Conservation (phyloP, 805 yeast species). For the Grigorovia humatica region DNA sequence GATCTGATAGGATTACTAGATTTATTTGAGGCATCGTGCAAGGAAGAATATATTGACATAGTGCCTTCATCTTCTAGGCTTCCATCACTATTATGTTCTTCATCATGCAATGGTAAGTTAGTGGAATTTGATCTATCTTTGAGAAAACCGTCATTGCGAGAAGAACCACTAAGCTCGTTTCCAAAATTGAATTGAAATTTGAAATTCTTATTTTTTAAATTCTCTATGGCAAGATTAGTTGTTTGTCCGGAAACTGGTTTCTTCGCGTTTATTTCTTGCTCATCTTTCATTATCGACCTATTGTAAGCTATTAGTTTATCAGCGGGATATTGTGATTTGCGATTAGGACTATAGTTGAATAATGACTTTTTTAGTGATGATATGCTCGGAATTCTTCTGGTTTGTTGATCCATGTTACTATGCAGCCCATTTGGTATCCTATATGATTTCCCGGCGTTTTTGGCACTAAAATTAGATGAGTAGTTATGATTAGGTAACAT, state of each 20-base stretch:
- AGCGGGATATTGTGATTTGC: neutral
- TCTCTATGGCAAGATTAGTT: constrained; percentile 14
- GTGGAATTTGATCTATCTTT: neutral
- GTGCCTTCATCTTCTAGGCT: constrained; percentile 52
- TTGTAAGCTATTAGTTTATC: neutral
- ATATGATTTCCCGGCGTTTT: neutral
- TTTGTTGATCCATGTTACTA: neutral
- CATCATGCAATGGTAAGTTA: neutral
- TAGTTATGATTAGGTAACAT: constrained; percentile 8
- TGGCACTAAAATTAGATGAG: constrained; percentile 1
- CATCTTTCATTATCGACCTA: neutral
- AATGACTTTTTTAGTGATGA: constrained; percentile 21
- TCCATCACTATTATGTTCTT: neutral
- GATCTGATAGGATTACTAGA: constrained; percentile 29
- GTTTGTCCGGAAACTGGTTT: neutral
- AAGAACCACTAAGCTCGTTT: constrained; percentile 1
- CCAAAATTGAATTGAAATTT: constrained; percentile 27
- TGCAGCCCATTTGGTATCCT: neutral
- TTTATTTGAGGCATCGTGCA: constrained; percentile 28
- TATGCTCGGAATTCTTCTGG: constrained; percentile 7
- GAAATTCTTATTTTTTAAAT: constrained; percentile 21
- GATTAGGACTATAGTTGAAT: constrained; percentile 11
- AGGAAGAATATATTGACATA: constrained; percentile 53
- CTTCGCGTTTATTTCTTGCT: neutral
- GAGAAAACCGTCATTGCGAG: neutral